Percentiles rank a stretch among this genome's conserved stretches.
Evolutionary conservation across 2,329 filamentous ascomycete genomes (phyloP).

Genomic region (Fusarium sp.): DNA sequence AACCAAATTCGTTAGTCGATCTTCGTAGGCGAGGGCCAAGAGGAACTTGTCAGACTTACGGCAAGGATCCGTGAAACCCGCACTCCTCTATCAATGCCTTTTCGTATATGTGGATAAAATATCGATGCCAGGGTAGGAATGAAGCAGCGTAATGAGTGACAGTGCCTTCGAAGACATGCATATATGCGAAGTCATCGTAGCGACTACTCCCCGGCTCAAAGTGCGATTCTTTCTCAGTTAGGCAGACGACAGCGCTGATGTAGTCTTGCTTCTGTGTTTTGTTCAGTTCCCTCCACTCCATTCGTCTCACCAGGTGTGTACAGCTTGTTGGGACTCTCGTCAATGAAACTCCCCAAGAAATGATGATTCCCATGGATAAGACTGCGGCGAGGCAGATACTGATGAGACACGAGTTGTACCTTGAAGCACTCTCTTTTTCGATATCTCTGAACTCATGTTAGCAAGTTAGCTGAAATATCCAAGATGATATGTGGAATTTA

Average conservation of each 20-base stretch:
- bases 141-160: background rate
- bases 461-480: no score
- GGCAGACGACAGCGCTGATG: background rate
- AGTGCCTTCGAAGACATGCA: background rate
- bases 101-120: background rate
- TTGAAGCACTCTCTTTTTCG: accelerated
- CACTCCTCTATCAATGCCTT: background rate
- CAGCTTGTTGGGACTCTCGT: background rate
- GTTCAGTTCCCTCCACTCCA: background rate
- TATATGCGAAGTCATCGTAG: background rate
- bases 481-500: no score
- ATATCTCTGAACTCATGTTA: background rate
- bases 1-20: background rate
- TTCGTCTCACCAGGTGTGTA: background rate
- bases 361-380: background rate
- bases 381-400: background rate
- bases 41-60: background rate
- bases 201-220: background rate
- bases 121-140: background rate
- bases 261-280: background rate
- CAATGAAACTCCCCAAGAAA: background rate
- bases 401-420: background rate
- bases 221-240: background rate
- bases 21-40: accelerated
- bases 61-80: background rate